Evolutionary conservation across 352 stramenopile genomes (phyloP), one percentile per base, ranked within the genome.

Genomic region (Pythium rishiriense): DNA sequence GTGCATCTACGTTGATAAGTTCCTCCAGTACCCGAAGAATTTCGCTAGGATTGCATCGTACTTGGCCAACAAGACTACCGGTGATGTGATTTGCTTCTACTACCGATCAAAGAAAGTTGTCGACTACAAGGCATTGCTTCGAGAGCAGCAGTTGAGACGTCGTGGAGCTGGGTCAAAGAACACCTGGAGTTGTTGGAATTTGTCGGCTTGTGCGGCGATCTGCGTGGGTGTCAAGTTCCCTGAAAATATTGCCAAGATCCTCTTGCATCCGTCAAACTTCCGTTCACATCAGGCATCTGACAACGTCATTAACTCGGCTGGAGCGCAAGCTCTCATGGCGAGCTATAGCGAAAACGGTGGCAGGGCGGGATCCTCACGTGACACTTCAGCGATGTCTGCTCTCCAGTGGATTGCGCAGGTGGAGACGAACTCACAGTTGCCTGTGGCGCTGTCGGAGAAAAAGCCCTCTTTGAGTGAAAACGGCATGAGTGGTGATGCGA

Each of bases 1-100:
- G 69, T 98, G 90, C 65, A 99, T 99, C 54, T 99, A 98, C 66
- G 75, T 99, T 25, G 97, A 99, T 83, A 97, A 98, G 55, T 99
- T 99, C 70, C 64, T 99, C 43, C 96, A 99, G 66, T 98, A 96
- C 65, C 98, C 98, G 1, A 99, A 99, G 72, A 98, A 99, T 56
- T 99, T 99, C 81, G 81, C 93, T 2, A 91, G 93, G 31, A 99
- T 99, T 60, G 91, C 96, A 21, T 96, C 91, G 6, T 97, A 87
- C 41, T 67, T 98, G 58, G 75, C 82, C 49, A 98, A 99, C 66
- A 99, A 99, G 66, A 97, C 88, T 0, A 98, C 97, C 0, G 93
- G 94, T 33, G 97, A 99, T 73, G 98, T 97, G 42, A 94, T 99
- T 60, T 74, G 82, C 37, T 99, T 99, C 52, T 99, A 99, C 75